Base-by-base conservation (phyloP, 2,329 filamentous ascomycete species). In the Fusarium graminum region DNA sequence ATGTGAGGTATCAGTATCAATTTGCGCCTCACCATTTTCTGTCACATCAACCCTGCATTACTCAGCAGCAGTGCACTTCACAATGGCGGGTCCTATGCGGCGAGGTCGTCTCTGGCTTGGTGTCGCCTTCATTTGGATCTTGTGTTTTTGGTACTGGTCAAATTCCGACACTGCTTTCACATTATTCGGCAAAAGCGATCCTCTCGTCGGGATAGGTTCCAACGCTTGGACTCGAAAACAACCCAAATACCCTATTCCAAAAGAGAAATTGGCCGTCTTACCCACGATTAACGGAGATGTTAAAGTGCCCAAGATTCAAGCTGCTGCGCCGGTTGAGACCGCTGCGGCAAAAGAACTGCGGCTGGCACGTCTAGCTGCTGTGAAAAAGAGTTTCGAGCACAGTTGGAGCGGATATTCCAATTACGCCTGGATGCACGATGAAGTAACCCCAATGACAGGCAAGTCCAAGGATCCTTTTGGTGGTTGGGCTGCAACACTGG, bases 401-500 rank as follows among this genome's bases (percentile, higher is more conserved):
- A 83, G 83, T 60, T 90, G 87, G 86, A 72, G 76, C 10, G 85
- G 84, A 14, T 91, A 91, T 75, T 86, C 83, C 69, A 80, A 81
- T 49, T 75, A 85, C 65, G 88, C 88, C 0, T 90, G 87, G 87
- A 81, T 85, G 72, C 82, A 84, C 52, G 88, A 90, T 74, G 88
- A 89, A 74, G 78, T 90, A 41, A 80, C 80, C 17, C 88, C 88
- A 4, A 67, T 90, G 22, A 81, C 81, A 9, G 85, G 83, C 25
- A 70, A 74, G 16, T 78, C 75, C 50, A 82, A 83, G 54, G 81
- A 89, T 67, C 82, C 84, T 22, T 89, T 88, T 74, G 86, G 85
- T 25, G 88, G 88, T 16, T 90, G 87, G 87, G 86, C 84, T 22
- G 88, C 88, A 3, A 90, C 87, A 5, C 76, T 90, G 63, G 86